Conservation (phyloP, 352 stramenopile species). For the Phytophthora citricola region DNA sequence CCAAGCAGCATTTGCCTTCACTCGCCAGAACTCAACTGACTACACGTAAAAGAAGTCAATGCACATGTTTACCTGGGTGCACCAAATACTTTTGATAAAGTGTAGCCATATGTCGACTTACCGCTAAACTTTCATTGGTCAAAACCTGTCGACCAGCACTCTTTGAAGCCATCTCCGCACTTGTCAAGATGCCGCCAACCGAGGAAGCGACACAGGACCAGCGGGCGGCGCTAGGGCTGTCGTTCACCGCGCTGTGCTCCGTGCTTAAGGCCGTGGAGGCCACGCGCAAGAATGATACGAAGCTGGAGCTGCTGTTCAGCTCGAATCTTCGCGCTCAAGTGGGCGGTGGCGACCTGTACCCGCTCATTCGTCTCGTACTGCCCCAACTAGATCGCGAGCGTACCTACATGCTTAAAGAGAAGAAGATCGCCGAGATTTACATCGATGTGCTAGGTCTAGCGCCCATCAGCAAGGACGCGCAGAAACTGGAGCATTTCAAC, state of each 20-base stretch:
- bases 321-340: slow-evolving; percentile 61
- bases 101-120: not conserved
- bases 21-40: not conserved
- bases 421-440: slow-evolving; percentile 86
- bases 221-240: slow-evolving; percentile 47
- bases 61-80: slow-evolving; percentile 1
- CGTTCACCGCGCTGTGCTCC: slow-evolving; percentile 76
- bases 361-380: slow-evolving; percentile 75
- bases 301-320: slow-evolving; percentile 83
- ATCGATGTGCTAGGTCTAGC: slow-evolving; percentile 77
- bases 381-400: slow-evolving; percentile 85
- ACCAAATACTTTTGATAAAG: not conserved
- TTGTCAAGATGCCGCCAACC: slow-evolving; percentile 7
- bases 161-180: not conserved
- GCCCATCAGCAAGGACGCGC: slow-evolving; percentile 65
- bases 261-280: slow-evolving; percentile 75
- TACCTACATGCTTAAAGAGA: slow-evolving; percentile 89
- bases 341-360: slow-evolving; percentile 67
- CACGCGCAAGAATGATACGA: slow-evolving; percentile 77
- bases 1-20: slow-evolving; percentile 27
- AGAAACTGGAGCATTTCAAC: slow-evolving; percentile 85
- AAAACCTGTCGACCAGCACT: slow-evolving; percentile 23
- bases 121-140: slow-evolving; percentile 7
- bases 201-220: slow-evolving; percentile 6
- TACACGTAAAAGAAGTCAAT: slow-evolving; percentile 3